Conservation (phyloP, 176 grass and related monocot species). For the barley (Hordeum vulgare) region DNA sequence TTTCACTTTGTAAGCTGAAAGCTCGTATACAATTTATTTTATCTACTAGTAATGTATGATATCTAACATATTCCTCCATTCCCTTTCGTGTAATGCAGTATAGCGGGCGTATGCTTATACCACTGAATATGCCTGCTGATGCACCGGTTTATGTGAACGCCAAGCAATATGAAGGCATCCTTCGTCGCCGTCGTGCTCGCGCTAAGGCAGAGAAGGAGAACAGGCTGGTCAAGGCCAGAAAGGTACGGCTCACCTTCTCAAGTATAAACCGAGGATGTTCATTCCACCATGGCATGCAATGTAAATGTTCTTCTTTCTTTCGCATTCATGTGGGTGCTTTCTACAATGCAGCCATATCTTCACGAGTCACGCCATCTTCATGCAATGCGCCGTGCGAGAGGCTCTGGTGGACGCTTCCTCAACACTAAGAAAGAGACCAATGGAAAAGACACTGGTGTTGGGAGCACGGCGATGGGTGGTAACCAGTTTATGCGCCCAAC, state of each 20-base stretch:
- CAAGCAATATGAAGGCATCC: conserved; percentile 80
- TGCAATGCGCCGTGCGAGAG: conserved; percentile 78
- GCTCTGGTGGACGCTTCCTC: conserved; percentile 82
- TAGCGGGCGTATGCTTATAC: conserved; percentile 57
- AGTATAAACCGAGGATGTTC: background rate
- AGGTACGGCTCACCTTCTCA: conserved; percentile 36
- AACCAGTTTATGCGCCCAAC: background rate
- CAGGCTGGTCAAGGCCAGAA: conserved; percentile 62
- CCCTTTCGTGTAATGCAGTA: conserved; percentile 39
- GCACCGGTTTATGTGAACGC: conserved; percentile 87
- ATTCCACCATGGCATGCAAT: background rate
- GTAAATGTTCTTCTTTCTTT: background rate
- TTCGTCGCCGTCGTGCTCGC: conserved; percentile 77
- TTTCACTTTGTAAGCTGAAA: background rate
- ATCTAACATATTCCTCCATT: conserved; percentile 14
- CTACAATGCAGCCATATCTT: conserved; percentile 69
- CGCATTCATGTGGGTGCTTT: background rate
- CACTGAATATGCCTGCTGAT: conserved; percentile 63
- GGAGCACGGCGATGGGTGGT: background rate
- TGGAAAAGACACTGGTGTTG: background rate
- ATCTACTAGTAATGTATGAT: background rate
- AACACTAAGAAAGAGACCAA: conserved; percentile 58
- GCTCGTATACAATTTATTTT: background rate
- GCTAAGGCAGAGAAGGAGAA: conserved; percentile 67
- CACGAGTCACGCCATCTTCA: conserved; percentile 93